Base-by-base conservation (phyloP, 192 early-diverging fungal species). In the Backusella psychrophila region DNA sequence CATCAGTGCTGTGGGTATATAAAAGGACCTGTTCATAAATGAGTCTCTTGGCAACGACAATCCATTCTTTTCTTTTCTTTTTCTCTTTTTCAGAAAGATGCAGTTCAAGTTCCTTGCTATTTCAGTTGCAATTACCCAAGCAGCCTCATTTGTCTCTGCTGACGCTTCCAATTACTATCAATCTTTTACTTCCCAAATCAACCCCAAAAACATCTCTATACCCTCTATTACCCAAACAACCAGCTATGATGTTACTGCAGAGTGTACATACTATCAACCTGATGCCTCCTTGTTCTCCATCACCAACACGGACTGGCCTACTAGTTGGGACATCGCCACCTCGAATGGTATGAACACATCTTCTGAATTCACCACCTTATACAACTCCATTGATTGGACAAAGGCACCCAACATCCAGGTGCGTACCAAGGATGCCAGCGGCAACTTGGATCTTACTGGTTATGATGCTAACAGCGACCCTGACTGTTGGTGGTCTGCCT, bases 401-500 rank as follows among this genome's bases (percentile, higher is more conserved):
- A 82, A 77, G 8, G 85, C 83, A 21, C 85, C 85, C 26, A 78
- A 77, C 14, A 81, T 84, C 52, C 36, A 71, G 0, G 69, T 84
- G n/a, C 77, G 71, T 34, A 84, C 65, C 15, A 41, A 68, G 5
- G 56, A 42, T 42, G 33, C 79, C 17, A 72, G 68, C 63, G 75
- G 72, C 0, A 74, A 70, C 66, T 39, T 76, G n/a, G 72, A 78
- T 66, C 39, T 78, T 17, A 63, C 44, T 23, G 65, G 73, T 41
- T 77, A 74, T 41, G 42, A 74, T 59, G 17, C 35, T 44, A 29
- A 8, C 14, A 71, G 1, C 9, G 72, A 75, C 53, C 67, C 80
- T 42, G 78, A 81, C 19, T 86, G 85, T 67, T 77, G 81, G 83
- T 87, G 86, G 86, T 80, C 83, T 21, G 73, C 75, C 49, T 71